A percentile compares a stretch with the other conserved stretches of the same genome.
Evolutionary conservation across 306 rosid genomes (phyloP).

Genomic region (Dryas drummondii): DNA sequence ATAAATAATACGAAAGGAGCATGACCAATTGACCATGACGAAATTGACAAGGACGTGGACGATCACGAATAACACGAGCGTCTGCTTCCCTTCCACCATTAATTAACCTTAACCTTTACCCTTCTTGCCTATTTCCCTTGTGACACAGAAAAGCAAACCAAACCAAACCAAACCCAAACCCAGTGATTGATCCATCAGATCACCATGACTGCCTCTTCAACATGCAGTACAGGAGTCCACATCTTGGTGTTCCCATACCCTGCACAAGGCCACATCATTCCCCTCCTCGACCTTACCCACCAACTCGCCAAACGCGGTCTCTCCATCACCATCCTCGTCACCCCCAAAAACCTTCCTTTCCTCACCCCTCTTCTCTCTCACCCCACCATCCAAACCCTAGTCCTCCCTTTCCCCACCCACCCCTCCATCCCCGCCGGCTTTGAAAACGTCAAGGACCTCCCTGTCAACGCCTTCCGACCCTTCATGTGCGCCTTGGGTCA

Average conservation of each 20-base stretch:
- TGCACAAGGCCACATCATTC: constrained; percentile 34
- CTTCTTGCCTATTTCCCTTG: too few species aligned
- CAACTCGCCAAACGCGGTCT: constrained; percentile 11
- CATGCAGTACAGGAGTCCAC: not conserved
- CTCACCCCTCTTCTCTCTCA: constrained; percentile 19
- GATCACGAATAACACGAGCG: too few species aligned
- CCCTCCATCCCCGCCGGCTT: constrained; percentile 41
- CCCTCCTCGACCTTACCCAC: constrained; percentile 27
- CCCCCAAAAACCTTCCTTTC: constrained; percentile 30
- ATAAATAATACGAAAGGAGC: too few species aligned
- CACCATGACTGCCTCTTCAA: not conserved
- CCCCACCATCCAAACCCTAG: constrained; percentile 4
- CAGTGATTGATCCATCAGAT: not conserved
- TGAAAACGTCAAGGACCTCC: constrained; percentile 48
- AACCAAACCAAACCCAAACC: too few species aligned
- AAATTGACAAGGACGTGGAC: too few species aligned
- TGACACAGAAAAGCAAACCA: too few species aligned
- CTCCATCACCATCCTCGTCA: constrained; percentile 27
- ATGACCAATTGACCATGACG: too few species aligned
- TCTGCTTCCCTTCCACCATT: not conserved
- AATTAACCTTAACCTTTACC: too few species aligned
- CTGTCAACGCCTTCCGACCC: constrained; percentile 6
- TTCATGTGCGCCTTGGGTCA: constrained; percentile 32
- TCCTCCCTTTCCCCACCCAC: constrained; percentile 45
- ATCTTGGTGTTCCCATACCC: constrained; percentile 15